These are phyloP conservation scores for Saccharomycopsis vini DNA, from an alignment of 805 yeast genomes.

Conservation along the genomic window DNA sequence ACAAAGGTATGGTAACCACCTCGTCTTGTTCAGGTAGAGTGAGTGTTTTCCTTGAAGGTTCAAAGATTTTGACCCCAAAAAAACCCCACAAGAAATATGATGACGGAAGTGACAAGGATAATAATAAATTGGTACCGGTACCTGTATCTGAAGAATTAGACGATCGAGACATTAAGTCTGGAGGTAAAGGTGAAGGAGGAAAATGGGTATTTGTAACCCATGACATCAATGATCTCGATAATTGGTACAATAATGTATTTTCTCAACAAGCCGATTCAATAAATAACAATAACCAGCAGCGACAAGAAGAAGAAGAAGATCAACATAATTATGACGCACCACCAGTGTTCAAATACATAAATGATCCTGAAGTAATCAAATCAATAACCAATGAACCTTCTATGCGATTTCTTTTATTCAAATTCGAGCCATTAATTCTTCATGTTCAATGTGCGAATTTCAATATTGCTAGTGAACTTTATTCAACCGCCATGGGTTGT, in stretches of 20 bases:
- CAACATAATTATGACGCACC: too few species aligned
- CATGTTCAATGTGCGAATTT: slow-evolving; percentile 72
- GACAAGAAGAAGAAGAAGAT: too few species aligned
- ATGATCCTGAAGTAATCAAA: background rate
- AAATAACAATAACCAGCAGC: too few species aligned
- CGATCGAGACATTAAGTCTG: slow-evolving; percentile 42
- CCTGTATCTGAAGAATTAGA: background rate
- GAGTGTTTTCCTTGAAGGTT: slow-evolving; percentile 73
- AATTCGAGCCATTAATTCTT: slow-evolving; percentile 77
- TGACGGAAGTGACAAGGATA: too few species aligned
- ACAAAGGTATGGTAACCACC: slow-evolving; percentile 68
- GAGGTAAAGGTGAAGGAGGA: slow-evolving; percentile 83
- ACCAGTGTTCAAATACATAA: background rate
- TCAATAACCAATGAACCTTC: background rate
- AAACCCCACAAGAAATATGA: slow-evolving; percentile 5
- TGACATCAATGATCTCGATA: slow-evolving; percentile 36
- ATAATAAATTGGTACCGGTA: too few species aligned
- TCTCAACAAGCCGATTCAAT: too few species aligned
- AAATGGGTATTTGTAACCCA: slow-evolving; percentile 78
- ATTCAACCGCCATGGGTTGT: slow-evolving; percentile 67
- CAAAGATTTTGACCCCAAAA: slow-evolving; percentile 30
- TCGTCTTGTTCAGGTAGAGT: slow-evolving; percentile 86
- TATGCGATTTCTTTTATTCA: slow-evolving; percentile 56
- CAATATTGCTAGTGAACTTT: slow-evolving; percentile 49
- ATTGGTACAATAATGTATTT: slow-evolving; percentile 32